Evolutionary conservation across 1,139 yeast genomes (phyloP).

Genomic region (Zygoascus hellenicus): DNA sequence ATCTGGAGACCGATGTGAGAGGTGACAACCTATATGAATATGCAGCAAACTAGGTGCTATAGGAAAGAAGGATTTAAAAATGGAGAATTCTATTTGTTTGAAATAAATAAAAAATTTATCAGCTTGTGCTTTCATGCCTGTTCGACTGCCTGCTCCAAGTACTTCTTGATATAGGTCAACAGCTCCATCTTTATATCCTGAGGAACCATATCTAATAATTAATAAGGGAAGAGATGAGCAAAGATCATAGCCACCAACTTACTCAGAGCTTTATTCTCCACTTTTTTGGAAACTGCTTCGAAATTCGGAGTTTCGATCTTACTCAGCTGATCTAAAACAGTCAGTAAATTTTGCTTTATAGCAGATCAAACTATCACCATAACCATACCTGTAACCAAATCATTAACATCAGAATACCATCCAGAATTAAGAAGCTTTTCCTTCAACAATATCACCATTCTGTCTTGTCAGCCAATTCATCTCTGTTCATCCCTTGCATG

Average conservation of each 20-base stretch:
- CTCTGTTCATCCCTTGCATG: background rate
- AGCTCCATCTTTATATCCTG: conserved; percentile 55
- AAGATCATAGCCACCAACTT: conserved; percentile 12
- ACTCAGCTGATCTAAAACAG: conserved; percentile 35
- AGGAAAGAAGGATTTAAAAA: background rate
- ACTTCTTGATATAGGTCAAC: conserved; percentile 51
- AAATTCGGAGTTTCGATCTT: conserved; percentile 44
- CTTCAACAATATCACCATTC: conserved; percentile 40
- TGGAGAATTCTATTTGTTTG: background rate
- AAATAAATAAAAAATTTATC: background rate
- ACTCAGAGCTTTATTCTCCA: conserved; percentile 63
- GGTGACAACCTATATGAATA: background rate
- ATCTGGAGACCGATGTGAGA: too few relatives aligned
- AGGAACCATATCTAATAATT: conserved; percentile 50
- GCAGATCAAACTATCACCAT: conserved; percentile 23
- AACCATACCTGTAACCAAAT: conserved; percentile 43
- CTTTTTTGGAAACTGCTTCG: conserved; percentile 44
- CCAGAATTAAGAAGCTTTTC: conserved; percentile 69
- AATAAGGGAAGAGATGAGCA: background rate
- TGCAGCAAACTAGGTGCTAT: too few relatives aligned
- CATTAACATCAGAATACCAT: conserved; percentile 75
- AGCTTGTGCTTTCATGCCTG: background rate
- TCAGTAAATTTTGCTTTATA: conserved; percentile 40
- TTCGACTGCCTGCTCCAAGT: conserved; percentile 42
- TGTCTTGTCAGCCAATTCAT: conserved; percentile 11